phyloP scores from a whole-genome alignment of 75 land plant species.

The Cryptomeria japonica region DNA sequence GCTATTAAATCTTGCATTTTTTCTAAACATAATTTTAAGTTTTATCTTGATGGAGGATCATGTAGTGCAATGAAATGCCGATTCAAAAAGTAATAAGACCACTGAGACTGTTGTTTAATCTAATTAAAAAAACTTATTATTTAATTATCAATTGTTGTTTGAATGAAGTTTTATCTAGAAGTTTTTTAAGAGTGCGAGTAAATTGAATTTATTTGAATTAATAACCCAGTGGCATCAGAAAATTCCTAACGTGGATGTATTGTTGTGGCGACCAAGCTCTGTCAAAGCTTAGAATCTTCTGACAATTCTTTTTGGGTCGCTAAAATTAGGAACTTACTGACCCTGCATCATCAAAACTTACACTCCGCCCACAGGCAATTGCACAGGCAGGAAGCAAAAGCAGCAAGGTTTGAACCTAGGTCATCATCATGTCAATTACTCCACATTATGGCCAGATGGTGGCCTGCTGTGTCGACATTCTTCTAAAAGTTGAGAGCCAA shows the following conservation, averaged over 20 bases:
- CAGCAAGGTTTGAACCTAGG: too few relatives aligned
- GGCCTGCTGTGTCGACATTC: too few relatives aligned
- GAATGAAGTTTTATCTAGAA: not conserved
- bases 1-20: too few relatives aligned
- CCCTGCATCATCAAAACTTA: not conserved
- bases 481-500: too few relatives aligned
- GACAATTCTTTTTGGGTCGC: not conserved
- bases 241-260: not conserved
- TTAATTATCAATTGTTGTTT: not conserved
- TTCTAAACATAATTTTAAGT: too few relatives aligned
- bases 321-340: not conserved
- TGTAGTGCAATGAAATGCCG: too few relatives aligned
- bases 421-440: not conserved
- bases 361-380: not conserved
- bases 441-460: not conserved
- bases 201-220: not conserved
- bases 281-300: not conserved
- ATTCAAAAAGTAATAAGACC: too few relatives aligned
- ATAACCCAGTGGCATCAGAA: not conserved
- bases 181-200: not conserved
- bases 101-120: not conserved
- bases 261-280: not conserved
- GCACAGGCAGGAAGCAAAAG: not conserved
- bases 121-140: not conserved
- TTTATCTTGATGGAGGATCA: too few relatives aligned